phyloP scores from a whole-genome alignment of 768 basidiomycete species.

The Botryobasidium botryosum region DNA sequence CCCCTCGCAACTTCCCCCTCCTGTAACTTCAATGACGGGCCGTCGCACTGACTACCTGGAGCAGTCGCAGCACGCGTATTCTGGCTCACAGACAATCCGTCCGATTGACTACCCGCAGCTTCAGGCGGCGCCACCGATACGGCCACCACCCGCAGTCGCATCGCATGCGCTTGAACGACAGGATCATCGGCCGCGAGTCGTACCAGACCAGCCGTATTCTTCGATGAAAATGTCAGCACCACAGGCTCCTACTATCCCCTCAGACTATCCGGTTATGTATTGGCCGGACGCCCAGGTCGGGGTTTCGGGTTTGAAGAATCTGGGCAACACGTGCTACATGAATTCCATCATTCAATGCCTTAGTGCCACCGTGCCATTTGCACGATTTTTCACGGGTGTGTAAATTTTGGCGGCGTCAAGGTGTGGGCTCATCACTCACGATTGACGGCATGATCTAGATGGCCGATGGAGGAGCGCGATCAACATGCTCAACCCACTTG shows the following conservation, averaged over 20 bases:
- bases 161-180: constrained; percentile 54
- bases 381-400: constrained; percentile 76
- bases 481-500: constrained; percentile 72
- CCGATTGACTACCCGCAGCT: constrained; percentile 74
- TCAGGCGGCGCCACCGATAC: constrained; percentile 37
- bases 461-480: constrained; percentile 68
- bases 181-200: constrained; percentile 36
- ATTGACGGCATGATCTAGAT: constrained; percentile 27
- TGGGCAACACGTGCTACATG: constrained; percentile 98
- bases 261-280: constrained; percentile 67
- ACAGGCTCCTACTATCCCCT: constrained; percentile 45
- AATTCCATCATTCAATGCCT: constrained; percentile 95
- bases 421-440: not conserved
- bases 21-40: constrained; percentile 42
- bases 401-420: not conserved
- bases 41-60: constrained; percentile 66
- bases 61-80: constrained; percentile 37
- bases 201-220: constrained; percentile 10
- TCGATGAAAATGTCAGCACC: constrained; percentile 22
- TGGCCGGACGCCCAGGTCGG: constrained; percentile 73
- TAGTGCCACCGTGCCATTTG: constrained; percentile 85
- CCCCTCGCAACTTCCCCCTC: constrained; percentile 27
- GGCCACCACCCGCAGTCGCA: constrained; percentile 68
- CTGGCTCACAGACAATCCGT: constrained; percentile 28
- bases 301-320: constrained; percentile 77